phyloP scores from a whole-genome alignment of 192 early-diverging fungal genomes.

The Mortierella alpina region DNA sequence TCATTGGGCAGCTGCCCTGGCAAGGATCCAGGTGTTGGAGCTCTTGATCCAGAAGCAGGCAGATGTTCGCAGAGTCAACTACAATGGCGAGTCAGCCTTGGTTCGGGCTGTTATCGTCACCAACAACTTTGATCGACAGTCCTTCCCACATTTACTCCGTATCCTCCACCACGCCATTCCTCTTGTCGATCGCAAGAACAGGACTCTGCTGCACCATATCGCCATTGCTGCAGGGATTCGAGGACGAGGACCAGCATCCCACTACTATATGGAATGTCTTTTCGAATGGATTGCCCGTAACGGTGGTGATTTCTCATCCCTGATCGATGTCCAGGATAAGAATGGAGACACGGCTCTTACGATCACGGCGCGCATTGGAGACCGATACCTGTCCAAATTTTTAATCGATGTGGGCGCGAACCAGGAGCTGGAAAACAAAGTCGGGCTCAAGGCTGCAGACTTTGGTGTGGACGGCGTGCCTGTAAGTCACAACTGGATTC shows the following conservation, averaged over 20 bases:
- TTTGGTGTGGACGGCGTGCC: slow-evolving; percentile 62
- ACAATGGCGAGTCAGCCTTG: slow-evolving; percentile 87
- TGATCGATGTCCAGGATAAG: slow-evolving; percentile 74
- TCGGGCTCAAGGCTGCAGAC: slow-evolving; percentile 83
- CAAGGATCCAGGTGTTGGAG: slow-evolving; percentile 76
- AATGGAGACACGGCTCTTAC: slow-evolving; percentile 91
- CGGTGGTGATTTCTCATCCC: slow-evolving; percentile 55
- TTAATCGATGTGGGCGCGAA: slow-evolving; percentile 86
- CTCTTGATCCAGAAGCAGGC: slow-evolving; percentile 83
- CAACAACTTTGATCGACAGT: slow-evolving; percentile 84
- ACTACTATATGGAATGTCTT: slow-evolving; percentile 93
- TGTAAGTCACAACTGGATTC: slow-evolving; percentile 12
- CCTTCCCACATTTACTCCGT: slow-evolving; percentile 81
- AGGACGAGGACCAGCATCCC: slow-evolving; percentile 71
- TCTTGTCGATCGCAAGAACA: slow-evolving; percentile 75
- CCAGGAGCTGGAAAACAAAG: slow-evolving; percentile 73
- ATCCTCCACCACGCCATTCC: slow-evolving; percentile 79
- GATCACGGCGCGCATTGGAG: slow-evolving; percentile 85
- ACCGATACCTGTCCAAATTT: slow-evolving; percentile 73
- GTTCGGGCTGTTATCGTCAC: slow-evolving; percentile 89
- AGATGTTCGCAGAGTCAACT: slow-evolving; percentile 76
- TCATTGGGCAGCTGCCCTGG: slow-evolving; percentile 97
- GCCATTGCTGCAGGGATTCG: slow-evolving; percentile 75
- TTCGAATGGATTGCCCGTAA: slow-evolving; percentile 73
- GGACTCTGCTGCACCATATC: slow-evolving; percentile 94